Conservation (phyloP, 2,329 filamentous ascomycete species). For the Penicillium hordei region DNA sequence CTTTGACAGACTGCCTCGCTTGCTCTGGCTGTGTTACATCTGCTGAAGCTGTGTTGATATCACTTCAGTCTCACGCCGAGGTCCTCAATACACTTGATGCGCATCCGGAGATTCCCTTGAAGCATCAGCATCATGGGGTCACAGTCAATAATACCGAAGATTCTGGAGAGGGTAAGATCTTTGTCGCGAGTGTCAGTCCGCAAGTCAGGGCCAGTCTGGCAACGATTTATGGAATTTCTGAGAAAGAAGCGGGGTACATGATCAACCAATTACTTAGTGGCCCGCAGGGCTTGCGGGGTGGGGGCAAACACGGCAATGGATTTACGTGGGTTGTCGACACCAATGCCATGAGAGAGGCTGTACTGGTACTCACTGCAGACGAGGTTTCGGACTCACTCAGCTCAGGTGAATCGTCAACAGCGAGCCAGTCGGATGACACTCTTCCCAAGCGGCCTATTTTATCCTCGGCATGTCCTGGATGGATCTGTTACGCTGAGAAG, state of each 20-base stretch:
- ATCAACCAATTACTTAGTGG: conserved; percentile 77
- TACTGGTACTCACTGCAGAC: conserved; percentile 74
- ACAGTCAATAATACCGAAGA: conserved; percentile 48
- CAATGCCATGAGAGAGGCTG: conserved; percentile 76
- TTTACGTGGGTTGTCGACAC: conserved; percentile 93
- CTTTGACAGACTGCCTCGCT: conserved; percentile 92
- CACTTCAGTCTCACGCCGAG: conserved; percentile 88
- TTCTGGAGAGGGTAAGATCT: conserved; percentile 64
- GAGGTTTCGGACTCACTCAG: conserved; percentile 58
- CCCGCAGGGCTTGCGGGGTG: conserved; percentile 64
- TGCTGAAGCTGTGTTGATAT: conserved; percentile 94
- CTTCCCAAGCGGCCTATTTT: conserved; percentile 53
- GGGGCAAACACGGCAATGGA: conserved; percentile 69
- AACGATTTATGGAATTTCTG: conserved; percentile 73
- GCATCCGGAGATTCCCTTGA: conserved; percentile 45
- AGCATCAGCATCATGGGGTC: conserved; percentile 21
- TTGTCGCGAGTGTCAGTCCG: conserved; percentile 89
- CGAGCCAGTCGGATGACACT: conserved; percentile 20
- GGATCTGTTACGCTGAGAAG: conserved; percentile 99
- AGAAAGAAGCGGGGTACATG: conserved; percentile 75
- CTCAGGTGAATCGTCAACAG: conserved; percentile 10
- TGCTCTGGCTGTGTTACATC: conserved; percentile 98
- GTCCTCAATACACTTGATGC: conserved; percentile 79
- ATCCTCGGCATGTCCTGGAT: conserved; percentile 89
- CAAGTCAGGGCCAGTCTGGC: conserved; percentile 88